Evolutionary conservation across 2,329 filamentous ascomycete species (phyloP).

Genomic region (Aspergillus spinulosporus): DNA sequence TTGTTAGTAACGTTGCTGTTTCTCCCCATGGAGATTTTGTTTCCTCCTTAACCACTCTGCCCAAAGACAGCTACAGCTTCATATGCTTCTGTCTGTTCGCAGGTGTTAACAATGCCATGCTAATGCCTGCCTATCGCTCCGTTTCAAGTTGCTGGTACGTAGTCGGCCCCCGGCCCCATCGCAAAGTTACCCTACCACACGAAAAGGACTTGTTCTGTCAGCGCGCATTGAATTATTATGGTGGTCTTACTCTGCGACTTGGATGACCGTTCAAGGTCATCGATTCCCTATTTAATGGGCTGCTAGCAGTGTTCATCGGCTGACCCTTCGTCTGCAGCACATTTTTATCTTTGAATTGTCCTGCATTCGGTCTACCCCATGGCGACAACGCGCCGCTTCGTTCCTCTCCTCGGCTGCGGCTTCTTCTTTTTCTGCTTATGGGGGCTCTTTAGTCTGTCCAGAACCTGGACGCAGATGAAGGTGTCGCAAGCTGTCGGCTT

Average conservation of each 20-base stretch:
- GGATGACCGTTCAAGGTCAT: neutral
- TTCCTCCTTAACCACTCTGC: constrained; percentile 1
- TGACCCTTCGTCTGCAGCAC: neutral
- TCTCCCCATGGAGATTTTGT: neutral
- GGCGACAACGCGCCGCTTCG: constrained; percentile 34
- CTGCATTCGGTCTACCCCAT: constrained; percentile 25
- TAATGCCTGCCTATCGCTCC: constrained; percentile 2
- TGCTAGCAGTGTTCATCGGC: neutral
- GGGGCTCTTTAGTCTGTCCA: constrained; percentile 31
- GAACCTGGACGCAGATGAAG: constrained; percentile 32
- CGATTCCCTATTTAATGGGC: neutral
- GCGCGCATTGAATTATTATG: neutral
- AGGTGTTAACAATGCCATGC: constrained; percentile 11
- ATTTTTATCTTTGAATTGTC: constrained; percentile 5
- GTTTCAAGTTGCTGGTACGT: constrained; percentile 8
- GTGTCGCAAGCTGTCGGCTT: constrained; percentile 41
- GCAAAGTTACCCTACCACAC: neutral
- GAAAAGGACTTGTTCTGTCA: neutral
- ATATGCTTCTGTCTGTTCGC: neutral
- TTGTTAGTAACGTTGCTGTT: neutral
- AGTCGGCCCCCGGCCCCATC: neutral
- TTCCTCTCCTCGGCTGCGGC: constrained; percentile 36
- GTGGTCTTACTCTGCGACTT: neutral
- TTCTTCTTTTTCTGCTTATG: constrained; percentile 34
- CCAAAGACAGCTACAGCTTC: constrained; percentile 1